Conservation (phyloP, 139 green algal species). For the Closterium sp. region DNA sequence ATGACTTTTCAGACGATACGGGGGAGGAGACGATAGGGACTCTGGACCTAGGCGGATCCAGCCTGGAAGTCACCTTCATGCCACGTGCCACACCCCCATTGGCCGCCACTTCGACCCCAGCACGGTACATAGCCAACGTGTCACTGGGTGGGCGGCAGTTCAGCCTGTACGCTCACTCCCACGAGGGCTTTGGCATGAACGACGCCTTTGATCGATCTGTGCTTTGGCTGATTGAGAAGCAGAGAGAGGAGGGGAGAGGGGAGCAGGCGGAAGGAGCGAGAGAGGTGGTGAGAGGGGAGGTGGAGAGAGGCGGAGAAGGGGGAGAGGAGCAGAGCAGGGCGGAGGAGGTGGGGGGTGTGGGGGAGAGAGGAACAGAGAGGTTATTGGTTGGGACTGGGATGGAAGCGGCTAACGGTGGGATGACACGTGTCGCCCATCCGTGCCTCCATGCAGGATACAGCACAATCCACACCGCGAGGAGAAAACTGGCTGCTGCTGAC, state of each 20-base stretch:
- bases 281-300: background rate
- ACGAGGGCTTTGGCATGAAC: slow-evolving; percentile 42
- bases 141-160: background rate
- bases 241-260: background rate
- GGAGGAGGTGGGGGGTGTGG: background rate
- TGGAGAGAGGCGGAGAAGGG: background rate
- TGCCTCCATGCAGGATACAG: slow-evolving; percentile 48
- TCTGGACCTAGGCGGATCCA: slow-evolving; percentile 39
- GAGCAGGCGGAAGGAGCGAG: background rate
- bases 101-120: background rate
- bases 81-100: background rate
- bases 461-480: background rate
- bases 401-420: background rate
- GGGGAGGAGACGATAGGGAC: background rate
- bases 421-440: slow-evolving; percentile 27
- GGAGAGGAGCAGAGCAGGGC: background rate
- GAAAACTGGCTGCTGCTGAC: background rate
- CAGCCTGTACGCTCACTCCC: slow-evolving; percentile 39
- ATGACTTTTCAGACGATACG: background rate
- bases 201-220: slow-evolving; percentile 42
- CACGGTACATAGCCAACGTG: background rate
- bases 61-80: slow-evolving; percentile 49
- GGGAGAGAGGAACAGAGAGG: background rate
- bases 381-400: background rate
- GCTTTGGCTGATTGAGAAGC: background rate